Percentiles rank a stretch among this genome's conserved stretches.
Evolutionary conservation across 345 rosid genomes (phyloP).

Genomic region (Sonneratia alba): DNA sequence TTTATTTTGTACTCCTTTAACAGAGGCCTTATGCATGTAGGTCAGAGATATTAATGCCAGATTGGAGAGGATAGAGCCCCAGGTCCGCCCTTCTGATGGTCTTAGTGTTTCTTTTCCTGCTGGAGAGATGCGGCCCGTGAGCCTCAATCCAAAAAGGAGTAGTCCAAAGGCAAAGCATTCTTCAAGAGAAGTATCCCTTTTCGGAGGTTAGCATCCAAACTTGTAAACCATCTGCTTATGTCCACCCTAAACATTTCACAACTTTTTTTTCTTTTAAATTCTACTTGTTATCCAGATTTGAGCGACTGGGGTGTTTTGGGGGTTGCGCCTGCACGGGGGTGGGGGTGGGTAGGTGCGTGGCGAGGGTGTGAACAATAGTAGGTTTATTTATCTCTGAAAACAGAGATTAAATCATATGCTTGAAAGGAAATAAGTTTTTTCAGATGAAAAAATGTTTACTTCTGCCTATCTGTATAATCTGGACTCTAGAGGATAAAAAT

Average conservation of each 20-base stretch:
- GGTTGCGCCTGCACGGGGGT: no score
- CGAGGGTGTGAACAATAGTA: no score
- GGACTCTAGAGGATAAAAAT: not conserved
- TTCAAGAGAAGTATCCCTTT: slow-evolving; percentile 72
- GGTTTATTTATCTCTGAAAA: not conserved
- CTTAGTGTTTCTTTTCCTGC: slow-evolving; percentile 33
- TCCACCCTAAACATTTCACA: no score
- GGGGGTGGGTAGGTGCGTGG: no score
- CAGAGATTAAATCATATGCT: not conserved
- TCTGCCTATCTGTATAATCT: not conserved
- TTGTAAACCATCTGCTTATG: not conserved
- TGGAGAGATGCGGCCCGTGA: slow-evolving; percentile 55
- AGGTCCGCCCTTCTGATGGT: slow-evolving; percentile 53
- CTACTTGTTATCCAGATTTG: no score
- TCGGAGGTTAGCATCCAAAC: slow-evolving; percentile 55
- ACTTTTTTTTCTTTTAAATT: no score
- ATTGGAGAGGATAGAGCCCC: slow-evolving; percentile 86
- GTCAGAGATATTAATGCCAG: slow-evolving; percentile 94
- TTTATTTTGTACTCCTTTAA: slow-evolving; percentile 5
- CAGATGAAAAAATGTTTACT: not conserved
- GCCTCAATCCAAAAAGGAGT: slow-evolving; percentile 57
- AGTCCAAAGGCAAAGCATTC: slow-evolving; percentile 83
- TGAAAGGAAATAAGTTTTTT: not conserved
- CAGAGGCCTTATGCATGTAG: slow-evolving; percentile 32
- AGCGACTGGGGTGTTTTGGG: no score